Percentiles rank a stretch among this genome's conserved stretches.
phyloP scores from a whole-genome alignment of 1,284 basidiomycete species.

The Meira miltonrushii region DNA sequence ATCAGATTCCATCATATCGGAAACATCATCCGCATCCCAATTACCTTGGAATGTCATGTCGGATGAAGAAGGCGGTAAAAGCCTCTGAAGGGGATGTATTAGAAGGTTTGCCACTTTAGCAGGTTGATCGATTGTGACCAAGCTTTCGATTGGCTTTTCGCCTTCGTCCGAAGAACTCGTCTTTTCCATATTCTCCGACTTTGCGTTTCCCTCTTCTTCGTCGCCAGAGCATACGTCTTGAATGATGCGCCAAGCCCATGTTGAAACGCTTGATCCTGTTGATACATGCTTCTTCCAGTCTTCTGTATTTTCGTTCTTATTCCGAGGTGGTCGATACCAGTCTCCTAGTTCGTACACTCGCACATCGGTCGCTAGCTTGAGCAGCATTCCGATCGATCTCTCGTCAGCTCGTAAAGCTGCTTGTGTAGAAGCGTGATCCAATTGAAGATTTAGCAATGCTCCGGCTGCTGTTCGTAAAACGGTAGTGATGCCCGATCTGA shows the following conservation, averaged over 20 bases:
- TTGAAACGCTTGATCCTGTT: constrained; percentile 14
- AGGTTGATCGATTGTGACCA: constrained; percentile 17
- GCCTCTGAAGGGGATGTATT: background rate
- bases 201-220: background rate
- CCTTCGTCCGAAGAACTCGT: constrained; percentile 16
- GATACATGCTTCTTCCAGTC: constrained; percentile 13
- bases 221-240: constrained; percentile 13
- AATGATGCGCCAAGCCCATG: constrained; percentile 16
- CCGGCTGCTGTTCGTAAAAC: constrained; percentile 73
- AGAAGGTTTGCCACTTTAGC: constrained; percentile 18
- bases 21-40: constrained; percentile 22
- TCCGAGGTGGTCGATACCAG: constrained; percentile 22
- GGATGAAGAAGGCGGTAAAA: background rate
- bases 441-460: constrained; percentile 70
- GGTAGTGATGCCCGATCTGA: constrained; percentile 56
- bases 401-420: constrained; percentile 19
- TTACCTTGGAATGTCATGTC: constrained; percentile 3
- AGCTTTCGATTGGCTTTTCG: constrained; percentile 11
- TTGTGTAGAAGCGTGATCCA: constrained; percentile 61
- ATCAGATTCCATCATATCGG: constrained; percentile 30
- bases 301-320: constrained; percentile 24
- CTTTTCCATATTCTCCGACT: background rate
- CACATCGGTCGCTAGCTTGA: constrained; percentile 10
- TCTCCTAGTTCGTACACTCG: constrained; percentile 26
- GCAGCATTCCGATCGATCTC: background rate